Percentiles rank a stretch among this genome's conserved stretches.
Conservation (phyloP, 345 rosid species). For the Gossypium anomalum region DNA sequence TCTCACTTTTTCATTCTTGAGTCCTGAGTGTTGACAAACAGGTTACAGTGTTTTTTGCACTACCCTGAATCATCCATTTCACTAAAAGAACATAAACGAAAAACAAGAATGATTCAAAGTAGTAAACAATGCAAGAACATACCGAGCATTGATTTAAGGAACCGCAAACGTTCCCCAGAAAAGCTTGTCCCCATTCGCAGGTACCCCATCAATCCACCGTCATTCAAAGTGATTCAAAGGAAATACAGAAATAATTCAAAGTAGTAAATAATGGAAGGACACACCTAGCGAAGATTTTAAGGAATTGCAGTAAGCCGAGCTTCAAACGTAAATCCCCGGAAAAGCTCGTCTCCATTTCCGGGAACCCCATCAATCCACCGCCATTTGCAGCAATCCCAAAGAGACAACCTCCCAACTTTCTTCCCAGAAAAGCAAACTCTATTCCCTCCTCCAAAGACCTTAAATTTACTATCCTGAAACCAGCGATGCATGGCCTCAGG, state of each 20-base stretch:
- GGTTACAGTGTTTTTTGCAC: background rate
- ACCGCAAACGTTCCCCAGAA: slow-evolving; percentile 57
- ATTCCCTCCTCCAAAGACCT: slow-evolving; percentile 87
- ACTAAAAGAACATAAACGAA: background rate
- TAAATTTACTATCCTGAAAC: slow-evolving; percentile 75
- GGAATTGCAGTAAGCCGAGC: slow-evolving; percentile 51
- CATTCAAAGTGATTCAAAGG: slow-evolving; percentile 63
- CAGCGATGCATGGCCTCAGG: slow-evolving; percentile 67
- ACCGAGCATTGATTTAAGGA: slow-evolving; percentile 34
- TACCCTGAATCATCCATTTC: slow-evolving; percentile 2
- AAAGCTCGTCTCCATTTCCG: slow-evolving; percentile 56
- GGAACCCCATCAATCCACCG: slow-evolving; percentile 81
- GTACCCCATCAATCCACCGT: slow-evolving; percentile 78
- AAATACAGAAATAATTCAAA: background rate
- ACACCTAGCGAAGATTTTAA: slow-evolving; percentile 27
- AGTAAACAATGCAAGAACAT: background rate
- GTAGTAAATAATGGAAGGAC: background rate
- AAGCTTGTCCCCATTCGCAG: slow-evolving; percentile 53
- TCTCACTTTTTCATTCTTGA: background rate
- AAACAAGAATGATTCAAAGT: background rate
- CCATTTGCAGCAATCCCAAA: slow-evolving; percentile 73
- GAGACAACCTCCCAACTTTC: slow-evolving; percentile 60
- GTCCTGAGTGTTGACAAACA: background rate
- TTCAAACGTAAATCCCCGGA: slow-evolving; percentile 71
- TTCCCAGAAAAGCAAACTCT: slow-evolving; percentile 77